phyloP scores from a whole-genome alignment of 1,284 basidiomycete genomes.

The Omphalotus olearius region DNA sequence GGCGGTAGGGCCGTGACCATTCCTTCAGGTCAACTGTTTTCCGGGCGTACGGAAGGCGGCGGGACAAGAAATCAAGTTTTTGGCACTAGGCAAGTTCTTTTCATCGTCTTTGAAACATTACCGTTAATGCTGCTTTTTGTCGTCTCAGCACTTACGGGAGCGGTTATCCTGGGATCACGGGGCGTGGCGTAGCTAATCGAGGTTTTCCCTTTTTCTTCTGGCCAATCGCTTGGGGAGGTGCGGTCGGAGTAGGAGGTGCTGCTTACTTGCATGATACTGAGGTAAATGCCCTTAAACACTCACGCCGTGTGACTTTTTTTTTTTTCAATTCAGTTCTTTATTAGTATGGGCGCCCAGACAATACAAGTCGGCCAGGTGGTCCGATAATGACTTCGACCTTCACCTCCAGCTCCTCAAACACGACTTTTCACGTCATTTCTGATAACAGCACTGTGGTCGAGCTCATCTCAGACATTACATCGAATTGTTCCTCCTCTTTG shows the following conservation, averaged over 20 bases:
- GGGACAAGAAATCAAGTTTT: constrained; percentile 31
- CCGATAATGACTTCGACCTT: constrained; percentile 47
- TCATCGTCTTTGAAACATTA: not conserved
- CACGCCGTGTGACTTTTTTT: not conserved
- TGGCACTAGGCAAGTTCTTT: constrained; percentile 28
- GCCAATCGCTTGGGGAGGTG: constrained; percentile 51
- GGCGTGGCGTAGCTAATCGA: constrained; percentile 39
- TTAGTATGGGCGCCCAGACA: constrained; percentile 52
- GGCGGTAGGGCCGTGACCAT: constrained; percentile 27
- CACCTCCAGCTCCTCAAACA: constrained; percentile 37
- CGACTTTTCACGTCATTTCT: constrained; percentile 52
- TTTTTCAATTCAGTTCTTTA: constrained; percentile 1
- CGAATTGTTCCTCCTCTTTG: constrained; percentile 38
- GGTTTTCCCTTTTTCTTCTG: constrained; percentile 58
- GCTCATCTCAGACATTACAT: constrained; percentile 41
- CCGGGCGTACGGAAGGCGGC: constrained; percentile 30
- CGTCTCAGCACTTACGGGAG: constrained; percentile 47
- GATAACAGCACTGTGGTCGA: constrained; percentile 53
- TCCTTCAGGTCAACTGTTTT: constrained; percentile 29
- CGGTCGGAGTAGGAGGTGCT: constrained; percentile 27
- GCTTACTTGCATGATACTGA: constrained; percentile 40
- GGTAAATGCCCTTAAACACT: constrained; percentile 22
- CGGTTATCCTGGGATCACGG: constrained; percentile 47
- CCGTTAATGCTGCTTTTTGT: not conserved
- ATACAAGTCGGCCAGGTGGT: constrained; percentile 56